These are phyloP conservation scores for Wallacemonas sp. DNA, from an alignment of 208 protist genomes.

Conservation along the genomic window DNA sequence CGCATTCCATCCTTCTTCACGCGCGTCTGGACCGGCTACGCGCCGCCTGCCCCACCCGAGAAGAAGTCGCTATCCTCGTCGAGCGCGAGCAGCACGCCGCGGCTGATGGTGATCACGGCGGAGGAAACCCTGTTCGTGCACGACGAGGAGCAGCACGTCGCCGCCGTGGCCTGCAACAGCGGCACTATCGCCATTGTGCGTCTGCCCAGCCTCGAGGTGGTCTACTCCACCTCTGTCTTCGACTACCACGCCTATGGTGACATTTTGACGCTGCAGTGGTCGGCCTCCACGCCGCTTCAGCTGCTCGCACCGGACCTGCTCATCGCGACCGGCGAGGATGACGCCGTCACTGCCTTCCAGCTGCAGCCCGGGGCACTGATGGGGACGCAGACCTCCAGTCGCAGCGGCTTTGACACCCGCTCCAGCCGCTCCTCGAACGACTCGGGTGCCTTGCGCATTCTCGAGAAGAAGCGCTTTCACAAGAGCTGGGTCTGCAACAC, in stretches of 20 bases:
- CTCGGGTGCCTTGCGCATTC: slow-evolving; percentile 33
- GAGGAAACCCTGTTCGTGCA: slow-evolving; percentile 42
- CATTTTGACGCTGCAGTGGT: slow-evolving; percentile 69
- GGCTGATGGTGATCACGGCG: slow-evolving; percentile 34
- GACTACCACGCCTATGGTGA: slow-evolving; percentile 74
- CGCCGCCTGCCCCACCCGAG: neutral
- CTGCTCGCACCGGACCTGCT: slow-evolving; percentile 69
- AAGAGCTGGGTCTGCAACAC: slow-evolving; percentile 74
- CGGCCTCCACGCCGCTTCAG: slow-evolving; percentile 32
- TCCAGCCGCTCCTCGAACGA: slow-evolving; percentile 26
- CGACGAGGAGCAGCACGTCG: slow-evolving; percentile 61
- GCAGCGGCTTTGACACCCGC: slow-evolving; percentile 15
- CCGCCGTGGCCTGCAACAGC: slow-evolving; percentile 64
- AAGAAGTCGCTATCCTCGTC: neutral
- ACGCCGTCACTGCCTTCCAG: slow-evolving; percentile 76
- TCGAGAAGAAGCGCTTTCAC: slow-evolving; percentile 69
- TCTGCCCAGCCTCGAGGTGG: slow-evolving; percentile 51
- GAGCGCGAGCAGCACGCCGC: neutral
- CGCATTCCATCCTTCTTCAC: slow-evolving; percentile 65
- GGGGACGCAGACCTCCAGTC: slow-evolving; percentile 2
- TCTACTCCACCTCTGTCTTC: slow-evolving; percentile 42
- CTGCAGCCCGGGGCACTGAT: slow-evolving; percentile 29
- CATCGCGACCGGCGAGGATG: slow-evolving; percentile 74
- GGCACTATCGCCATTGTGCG: slow-evolving; percentile 62
- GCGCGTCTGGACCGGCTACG: slow-evolving; percentile 56